Evolutionary conservation across 768 basidiomycete genomes (phyloP).

Genomic region (Trametes gibbosa): DNA sequence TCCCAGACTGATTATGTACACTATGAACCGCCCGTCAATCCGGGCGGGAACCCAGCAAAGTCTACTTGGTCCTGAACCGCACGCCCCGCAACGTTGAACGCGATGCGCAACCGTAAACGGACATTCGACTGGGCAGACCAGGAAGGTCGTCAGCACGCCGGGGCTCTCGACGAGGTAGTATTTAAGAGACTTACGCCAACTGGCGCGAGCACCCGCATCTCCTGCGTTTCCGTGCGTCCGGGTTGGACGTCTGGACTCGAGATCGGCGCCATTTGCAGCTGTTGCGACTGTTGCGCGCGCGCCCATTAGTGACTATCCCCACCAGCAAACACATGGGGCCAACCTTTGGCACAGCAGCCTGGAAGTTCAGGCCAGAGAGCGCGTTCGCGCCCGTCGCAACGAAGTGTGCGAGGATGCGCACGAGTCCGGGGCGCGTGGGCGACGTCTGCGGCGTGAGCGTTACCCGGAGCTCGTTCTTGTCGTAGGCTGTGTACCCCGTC

Average conservation of each 20-base stretch:
- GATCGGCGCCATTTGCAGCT: constrained; percentile 98
- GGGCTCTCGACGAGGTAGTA: not conserved
- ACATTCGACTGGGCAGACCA: constrained; percentile 64
- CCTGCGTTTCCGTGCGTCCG: constrained; percentile 86
- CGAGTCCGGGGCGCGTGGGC: constrained; percentile 76
- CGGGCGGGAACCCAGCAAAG: constrained; percentile 85
- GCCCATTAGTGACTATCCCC: not conserved
- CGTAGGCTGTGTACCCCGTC: constrained; percentile 82
- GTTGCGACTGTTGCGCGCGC: constrained; percentile 82
- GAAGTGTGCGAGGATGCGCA: constrained; percentile 89
- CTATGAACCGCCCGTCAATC: constrained; percentile 51
- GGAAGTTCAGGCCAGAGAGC: constrained; percentile 78
- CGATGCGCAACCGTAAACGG: constrained; percentile 82
- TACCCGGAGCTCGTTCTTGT: constrained; percentile 86
- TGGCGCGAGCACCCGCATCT: constrained; percentile 89
- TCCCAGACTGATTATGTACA: not conserved
- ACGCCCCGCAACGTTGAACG: constrained; percentile 68
- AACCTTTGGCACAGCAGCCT: constrained; percentile 96
- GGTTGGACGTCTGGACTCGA: constrained; percentile 77
- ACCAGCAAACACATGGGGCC: not conserved
- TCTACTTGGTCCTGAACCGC: constrained; percentile 89
- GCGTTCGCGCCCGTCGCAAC: constrained; percentile 55
- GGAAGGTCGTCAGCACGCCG: too few species aligned
- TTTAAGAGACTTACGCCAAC: constrained; percentile 61
- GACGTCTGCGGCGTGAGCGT: constrained; percentile 88